These are phyloP conservation scores for Helminthosporium solani DNA, from an alignment of 2,329 filamentous ascomycete genomes.

Conservation along the genomic window DNA sequence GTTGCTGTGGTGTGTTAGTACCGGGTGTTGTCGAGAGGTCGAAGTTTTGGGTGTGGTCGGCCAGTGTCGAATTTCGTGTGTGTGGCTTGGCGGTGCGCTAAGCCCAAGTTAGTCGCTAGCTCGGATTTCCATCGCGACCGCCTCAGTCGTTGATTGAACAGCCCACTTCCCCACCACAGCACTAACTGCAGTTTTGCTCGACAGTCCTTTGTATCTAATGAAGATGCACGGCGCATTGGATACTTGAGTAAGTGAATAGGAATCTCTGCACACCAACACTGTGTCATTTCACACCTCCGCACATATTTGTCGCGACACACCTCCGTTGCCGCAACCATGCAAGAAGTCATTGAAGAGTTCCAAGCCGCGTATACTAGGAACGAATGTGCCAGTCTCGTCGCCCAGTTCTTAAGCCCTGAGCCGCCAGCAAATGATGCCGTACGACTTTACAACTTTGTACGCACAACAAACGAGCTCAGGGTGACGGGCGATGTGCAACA, in stretches of 20 bases:
- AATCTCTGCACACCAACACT: background rate
- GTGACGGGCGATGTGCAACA: conserved; percentile 70
- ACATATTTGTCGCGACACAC: background rate
- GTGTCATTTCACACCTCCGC: conserved; percentile 2
- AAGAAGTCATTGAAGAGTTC: conserved; percentile 72
- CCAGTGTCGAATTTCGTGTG: conserved; percentile 25
- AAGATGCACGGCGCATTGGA: conserved; percentile 3
- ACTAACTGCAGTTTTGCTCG: background rate
- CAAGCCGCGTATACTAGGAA: conserved; percentile 63
- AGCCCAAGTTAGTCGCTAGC: conserved; percentile 4
- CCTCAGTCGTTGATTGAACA: background rate
- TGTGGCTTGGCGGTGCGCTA: conserved; percentile 18
- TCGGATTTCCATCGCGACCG: background rate
- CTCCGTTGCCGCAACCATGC: conserved; percentile 50
- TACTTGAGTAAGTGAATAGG: conserved; percentile 11
- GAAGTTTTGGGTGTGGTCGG: conserved; percentile 17
- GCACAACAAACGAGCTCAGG: conserved; percentile 66
- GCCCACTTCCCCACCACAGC: background rate
- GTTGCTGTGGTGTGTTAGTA: conserved; percentile 52
- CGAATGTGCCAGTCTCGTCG: conserved; percentile 69
- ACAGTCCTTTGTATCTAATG: no score
- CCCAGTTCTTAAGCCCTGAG: conserved; percentile 72
- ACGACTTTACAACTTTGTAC: conserved; percentile 69
- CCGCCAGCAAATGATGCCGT: conserved; percentile 62
- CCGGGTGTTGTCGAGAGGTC: conserved; percentile 37